Percentiles rank a stretch among this genome's conserved stretches.
Evolutionary conservation across 257 asterid species (phyloP).

Genomic region (Plantago ovata): DNA sequence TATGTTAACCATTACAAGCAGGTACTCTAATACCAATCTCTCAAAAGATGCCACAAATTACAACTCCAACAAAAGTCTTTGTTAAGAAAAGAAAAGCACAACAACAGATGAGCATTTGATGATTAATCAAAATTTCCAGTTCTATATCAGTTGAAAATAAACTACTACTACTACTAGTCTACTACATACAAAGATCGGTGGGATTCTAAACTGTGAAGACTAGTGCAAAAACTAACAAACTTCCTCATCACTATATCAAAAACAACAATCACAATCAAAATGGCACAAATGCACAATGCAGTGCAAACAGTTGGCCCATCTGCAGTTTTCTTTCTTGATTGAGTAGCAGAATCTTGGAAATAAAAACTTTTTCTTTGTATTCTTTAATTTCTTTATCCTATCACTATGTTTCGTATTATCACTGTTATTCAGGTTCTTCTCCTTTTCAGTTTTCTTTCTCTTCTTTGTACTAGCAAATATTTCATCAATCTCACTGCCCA

Average conservation of each 20-base stretch:
- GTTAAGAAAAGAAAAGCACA: too few relatives aligned
- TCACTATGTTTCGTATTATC: slow-evolving; percentile 14
- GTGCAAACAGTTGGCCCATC: slow-evolving; percentile 62
- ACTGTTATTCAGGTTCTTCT: slow-evolving; percentile 13
- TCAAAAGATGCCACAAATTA: too few relatives aligned
- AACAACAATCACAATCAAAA: slow-evolving; percentile 78
- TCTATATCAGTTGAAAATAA: too few relatives aligned
- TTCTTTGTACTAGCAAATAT: slow-evolving; percentile 63
- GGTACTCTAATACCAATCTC: too few relatives aligned
- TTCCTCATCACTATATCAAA: slow-evolving; percentile 27
- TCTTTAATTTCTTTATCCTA: slow-evolving; percentile 27
- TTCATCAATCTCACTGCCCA: slow-evolving; percentile 62
- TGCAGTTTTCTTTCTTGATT: slow-evolving; percentile 44
- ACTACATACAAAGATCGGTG: too few relatives aligned
- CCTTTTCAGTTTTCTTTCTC: slow-evolving; percentile 34
- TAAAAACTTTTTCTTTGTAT: slow-evolving; percentile 22
- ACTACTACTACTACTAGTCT: too few relatives aligned
- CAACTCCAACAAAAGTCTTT: too few relatives aligned
- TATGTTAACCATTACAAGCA: too few relatives aligned
- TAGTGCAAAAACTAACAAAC: neutral
- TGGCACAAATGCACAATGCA: slow-evolving; percentile 69
- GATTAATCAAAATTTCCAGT: too few relatives aligned
- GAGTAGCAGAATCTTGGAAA: slow-evolving; percentile 13
- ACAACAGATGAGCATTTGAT: too few relatives aligned
- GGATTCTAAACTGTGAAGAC: too few relatives aligned